These are phyloP conservation scores for Boletus coccyginus DNA, from an alignment of 768 basidiomycete genomes.

Conservation along the genomic window DNA sequence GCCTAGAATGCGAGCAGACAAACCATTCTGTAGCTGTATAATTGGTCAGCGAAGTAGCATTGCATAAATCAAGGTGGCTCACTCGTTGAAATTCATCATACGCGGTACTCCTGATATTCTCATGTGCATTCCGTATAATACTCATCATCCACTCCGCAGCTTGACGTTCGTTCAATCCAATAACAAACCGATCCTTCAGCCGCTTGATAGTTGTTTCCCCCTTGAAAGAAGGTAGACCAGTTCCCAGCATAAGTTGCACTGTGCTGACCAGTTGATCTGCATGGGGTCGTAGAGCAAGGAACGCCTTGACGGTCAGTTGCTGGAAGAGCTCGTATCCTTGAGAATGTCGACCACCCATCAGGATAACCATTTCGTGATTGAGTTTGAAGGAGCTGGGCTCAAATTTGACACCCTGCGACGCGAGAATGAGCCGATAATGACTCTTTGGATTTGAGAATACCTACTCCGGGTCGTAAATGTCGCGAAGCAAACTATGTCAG, in stretches of 20 bases:
- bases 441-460: conserved; percentile 17
- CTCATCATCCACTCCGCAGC: conserved; percentile 94
- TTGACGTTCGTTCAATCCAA: conserved; percentile 78
- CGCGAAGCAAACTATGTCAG: conserved; percentile 28
- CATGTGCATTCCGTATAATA: conserved; percentile 87
- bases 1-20: conserved; percentile 7
- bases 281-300: conserved; percentile 94
- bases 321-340: conserved; percentile 95
- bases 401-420: conserved; percentile 88
- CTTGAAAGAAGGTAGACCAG: conserved; percentile 94
- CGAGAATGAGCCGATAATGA: conserved; percentile 5
- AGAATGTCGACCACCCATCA: conserved; percentile 95
- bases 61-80: conserved; percentile 24
- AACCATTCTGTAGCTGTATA: conserved; percentile 49
- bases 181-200: conserved; percentile 81
- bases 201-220: conserved; percentile 90
- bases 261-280: conserved; percentile 88
- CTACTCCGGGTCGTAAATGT: conserved; percentile 57
- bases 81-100: conserved; percentile 97
- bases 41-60: conserved; percentile 3
- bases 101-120: conserved; percentile 88
- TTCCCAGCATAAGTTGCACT: conserved; percentile 91
- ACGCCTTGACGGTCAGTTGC: conserved; percentile 92
- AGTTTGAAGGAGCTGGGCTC: conserved; percentile 98
- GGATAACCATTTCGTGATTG: conserved; percentile 95